These are phyloP conservation scores for Phytophthora megakarya DNA, from an alignment of 352 stramenopile species.

Conservation along the genomic window DNA sequence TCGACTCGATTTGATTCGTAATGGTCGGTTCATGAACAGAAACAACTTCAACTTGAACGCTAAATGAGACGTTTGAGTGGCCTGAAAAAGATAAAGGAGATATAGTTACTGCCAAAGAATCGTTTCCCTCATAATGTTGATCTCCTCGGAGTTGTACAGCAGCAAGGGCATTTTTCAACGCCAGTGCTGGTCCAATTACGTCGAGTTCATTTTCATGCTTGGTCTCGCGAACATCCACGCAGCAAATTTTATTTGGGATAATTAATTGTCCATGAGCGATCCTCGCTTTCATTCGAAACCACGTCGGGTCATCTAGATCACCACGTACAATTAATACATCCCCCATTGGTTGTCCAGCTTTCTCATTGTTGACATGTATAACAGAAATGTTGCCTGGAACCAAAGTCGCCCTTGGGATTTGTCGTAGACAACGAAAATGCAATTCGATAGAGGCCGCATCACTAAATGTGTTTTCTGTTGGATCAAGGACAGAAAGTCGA, in stretches of 20 bases:
- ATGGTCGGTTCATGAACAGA: constrained; percentile 1
- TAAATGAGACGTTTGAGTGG: background rate
- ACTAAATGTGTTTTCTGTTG: background rate
- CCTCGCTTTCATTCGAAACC: constrained; percentile 24
- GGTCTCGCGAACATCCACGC: constrained; percentile 26
- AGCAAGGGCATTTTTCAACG: constrained; percentile 22
- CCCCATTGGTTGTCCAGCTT: constrained; percentile 11
- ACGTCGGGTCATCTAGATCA: constrained; percentile 11
- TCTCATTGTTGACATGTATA: constrained; percentile 6
- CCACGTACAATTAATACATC: constrained; percentile 20
- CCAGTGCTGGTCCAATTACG: constrained; percentile 21
- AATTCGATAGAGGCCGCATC: constrained; percentile 1
- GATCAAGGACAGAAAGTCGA: constrained; percentile 2
- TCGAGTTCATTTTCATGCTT: constrained; percentile 16
- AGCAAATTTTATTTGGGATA: constrained; percentile 29
- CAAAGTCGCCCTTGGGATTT: constrained; percentile 2
- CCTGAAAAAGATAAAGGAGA: constrained; percentile 4
- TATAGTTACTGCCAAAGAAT: constrained; percentile 20
- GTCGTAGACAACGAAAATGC: background rate
- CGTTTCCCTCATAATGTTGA: constrained; percentile 17
- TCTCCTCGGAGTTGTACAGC: constrained; percentile 16
- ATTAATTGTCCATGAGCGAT: constrained; percentile 27
- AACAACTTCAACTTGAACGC: constrained; percentile 15
- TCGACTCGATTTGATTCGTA: constrained; percentile 22
- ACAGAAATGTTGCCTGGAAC: background rate